A percentile compares a stretch with the other conserved stretches of the same genome.
Conservation (phyloP, 805 yeast species). For the Candida silvatica region DNA sequence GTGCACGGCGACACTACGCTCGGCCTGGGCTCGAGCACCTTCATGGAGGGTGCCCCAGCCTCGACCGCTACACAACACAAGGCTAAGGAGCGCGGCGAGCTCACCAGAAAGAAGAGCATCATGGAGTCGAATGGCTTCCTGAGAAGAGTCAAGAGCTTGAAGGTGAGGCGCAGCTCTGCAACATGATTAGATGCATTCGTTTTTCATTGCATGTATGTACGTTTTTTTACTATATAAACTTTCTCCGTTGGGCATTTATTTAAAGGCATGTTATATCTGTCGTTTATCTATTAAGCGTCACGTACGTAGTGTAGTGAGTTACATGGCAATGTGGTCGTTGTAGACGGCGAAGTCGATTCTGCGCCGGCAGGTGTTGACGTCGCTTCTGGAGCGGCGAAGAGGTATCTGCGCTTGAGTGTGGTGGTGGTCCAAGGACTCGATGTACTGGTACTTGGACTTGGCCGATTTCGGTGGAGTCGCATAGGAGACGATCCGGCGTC, state of each 20-base stretch:
- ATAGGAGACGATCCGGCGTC: constrained; percentile 3
- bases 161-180: constrained; percentile 33
- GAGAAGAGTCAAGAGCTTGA: constrained; percentile 83
- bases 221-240: neutral
- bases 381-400: too few relatives aligned
- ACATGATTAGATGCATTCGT: neutral
- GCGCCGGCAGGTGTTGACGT: too few relatives aligned
- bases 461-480: constrained; percentile 6
- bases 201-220: neutral
- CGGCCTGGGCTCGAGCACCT: constrained; percentile 89
- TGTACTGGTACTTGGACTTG: neutral
- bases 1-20: constrained; percentile 81
- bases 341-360: neutral
- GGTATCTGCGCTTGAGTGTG: too few relatives aligned
- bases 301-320: too few relatives aligned
- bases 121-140: constrained; percentile 54
- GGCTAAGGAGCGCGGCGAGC: constrained; percentile 35
- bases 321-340: too few relatives aligned
- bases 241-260: neutral
- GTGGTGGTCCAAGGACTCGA: constrained; percentile 1
- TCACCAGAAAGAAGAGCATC: constrained; percentile 79
- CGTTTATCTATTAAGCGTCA: too few relatives aligned
- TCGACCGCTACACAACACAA: constrained; percentile 12
- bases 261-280: too few relatives aligned
- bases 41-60: constrained; percentile 95